These are phyloP conservation scores for Collybiopsis confluens DNA, from an alignment of 768 basidiomycete species.

Conservation along the genomic window DNA sequence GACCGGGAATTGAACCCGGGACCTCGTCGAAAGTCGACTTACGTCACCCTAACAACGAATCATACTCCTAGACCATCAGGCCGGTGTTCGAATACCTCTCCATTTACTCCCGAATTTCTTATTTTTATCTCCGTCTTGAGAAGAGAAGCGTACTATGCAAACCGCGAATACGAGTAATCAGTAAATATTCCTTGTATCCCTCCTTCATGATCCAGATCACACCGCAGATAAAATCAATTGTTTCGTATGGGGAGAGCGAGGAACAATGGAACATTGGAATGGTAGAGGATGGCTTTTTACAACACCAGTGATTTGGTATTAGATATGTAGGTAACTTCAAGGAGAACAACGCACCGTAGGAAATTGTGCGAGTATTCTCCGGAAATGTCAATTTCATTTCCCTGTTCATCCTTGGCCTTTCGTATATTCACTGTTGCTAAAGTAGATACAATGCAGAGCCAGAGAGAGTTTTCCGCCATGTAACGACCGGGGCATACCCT, in stretches of 20 bases:
- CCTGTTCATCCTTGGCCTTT: not conserved
- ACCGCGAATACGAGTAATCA: too few relatives aligned
- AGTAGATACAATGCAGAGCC: not conserved
- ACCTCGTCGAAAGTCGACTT: too few relatives aligned
- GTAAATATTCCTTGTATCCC: too few relatives aligned
- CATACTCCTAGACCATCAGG: too few relatives aligned
- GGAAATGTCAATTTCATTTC: not conserved
- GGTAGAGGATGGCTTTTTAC: conserved; percentile 23
- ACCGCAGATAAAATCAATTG: conserved; percentile 20
- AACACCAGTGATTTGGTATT: too few relatives aligned
- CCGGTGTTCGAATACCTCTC: too few relatives aligned
- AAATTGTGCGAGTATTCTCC: not conserved
- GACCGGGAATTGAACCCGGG: too few relatives aligned
- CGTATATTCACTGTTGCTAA: not conserved
- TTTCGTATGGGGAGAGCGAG: conserved; percentile 23
- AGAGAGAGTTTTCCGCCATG: not conserved
- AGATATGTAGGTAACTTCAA: not conserved
- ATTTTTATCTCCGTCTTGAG: too few relatives aligned
- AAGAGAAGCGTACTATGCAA: too few relatives aligned
- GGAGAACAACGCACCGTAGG: not conserved
- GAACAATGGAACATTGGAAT: conserved; percentile 24
- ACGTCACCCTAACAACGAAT: too few relatives aligned
- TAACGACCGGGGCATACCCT: not conserved
- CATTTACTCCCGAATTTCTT: too few relatives aligned
- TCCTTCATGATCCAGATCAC: too few relatives aligned